Evolutionary conservation across 306 rosid species (phyloP), one percentile per base, ranked within the genome.

Genomic region (Abrus precatorius): DNA sequence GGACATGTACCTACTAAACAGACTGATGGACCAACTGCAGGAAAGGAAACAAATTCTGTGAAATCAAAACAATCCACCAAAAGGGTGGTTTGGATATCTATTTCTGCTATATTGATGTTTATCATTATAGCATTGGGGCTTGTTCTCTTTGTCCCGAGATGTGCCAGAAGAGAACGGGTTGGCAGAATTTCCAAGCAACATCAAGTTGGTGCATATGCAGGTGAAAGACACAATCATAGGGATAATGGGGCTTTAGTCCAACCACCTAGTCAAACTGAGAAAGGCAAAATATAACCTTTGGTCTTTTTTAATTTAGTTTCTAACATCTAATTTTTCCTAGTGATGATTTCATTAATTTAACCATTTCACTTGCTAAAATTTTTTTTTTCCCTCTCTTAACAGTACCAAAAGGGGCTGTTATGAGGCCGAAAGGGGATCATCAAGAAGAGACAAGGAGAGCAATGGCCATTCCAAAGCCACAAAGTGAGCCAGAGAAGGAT

Each of bases 21-120:
- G 45, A 87, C 90, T 59, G 79, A 85, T 69, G 93, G 89, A 73
- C 97, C 97, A 75, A 85, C 91, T 66, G 74, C 88, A 48, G 28
- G 85, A 59, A 84, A 75, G 63, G 73, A 88, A 71, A 88, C 97
- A 62, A 82, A 80, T 76, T 83, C 97, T 28, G 90, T 86, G 79
- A 87, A 84, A 57, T 54, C 85, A 1, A 85, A 88, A 81, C 88
- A 78, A 4, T 74, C 74, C 62, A 88, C 82, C 33, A 92, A 83
- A 76, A 90, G 76, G 82, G 93, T 95, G 78, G 91, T 91, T 81
- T 88, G 90, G 88, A 85, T 95, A 90, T 84, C 97, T 55, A 80
- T 92, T 83, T 90, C 92, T 64, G 90, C 85, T 33, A 72, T 86
- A 20, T 81, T 92, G 50, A 66, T 79, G 41, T 65, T 91, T 81